phyloP scores from a whole-genome alignment of 768 basidiomycete genomes.

The Mycena indigotica region DNA sequence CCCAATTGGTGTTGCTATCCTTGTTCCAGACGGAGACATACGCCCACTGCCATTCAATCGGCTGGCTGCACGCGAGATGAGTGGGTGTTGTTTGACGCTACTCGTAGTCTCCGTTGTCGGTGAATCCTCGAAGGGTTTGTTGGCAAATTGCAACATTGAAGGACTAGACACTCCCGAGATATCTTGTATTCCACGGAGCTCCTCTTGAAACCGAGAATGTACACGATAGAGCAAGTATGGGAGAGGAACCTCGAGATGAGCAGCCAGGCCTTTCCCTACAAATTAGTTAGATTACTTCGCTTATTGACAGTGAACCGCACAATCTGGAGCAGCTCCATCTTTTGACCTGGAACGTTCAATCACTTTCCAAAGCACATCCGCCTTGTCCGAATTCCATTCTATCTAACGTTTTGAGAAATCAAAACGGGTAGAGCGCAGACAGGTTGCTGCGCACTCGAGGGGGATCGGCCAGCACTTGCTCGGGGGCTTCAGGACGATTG shows the following conservation, averaged over 20 bases:
- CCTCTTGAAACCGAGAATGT: conserved; percentile 83
- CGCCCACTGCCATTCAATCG: conserved; percentile 38
- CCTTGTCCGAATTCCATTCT: conserved; percentile 84
- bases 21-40: conserved; percentile 42
- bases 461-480: conserved; percentile 66
- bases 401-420: conserved; percentile 56
- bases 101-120: conserved; percentile 13
- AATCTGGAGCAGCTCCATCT: conserved; percentile 77
- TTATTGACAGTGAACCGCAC: conserved; percentile 36
- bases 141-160: conserved; percentile 38
- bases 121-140: conserved; percentile 31
- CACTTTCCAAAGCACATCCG: conserved; percentile 84
- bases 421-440: conserved; percentile 7
- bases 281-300: not conserved
- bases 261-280: conserved; percentile 81
- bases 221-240: conserved; percentile 86
- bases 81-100: conserved; percentile 33
- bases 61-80: conserved; percentile 31
- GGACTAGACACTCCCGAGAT: conserved; percentile 65
- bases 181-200: conserved; percentile 76
- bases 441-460: conserved; percentile 55
- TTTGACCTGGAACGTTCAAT: conserved; percentile 76
- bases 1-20: conserved; percentile 56
- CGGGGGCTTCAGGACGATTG: conserved; percentile 57
- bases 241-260: conserved; percentile 77